These are phyloP conservation scores for Fusarium algeriense DNA, from an alignment of 2,329 filamentous ascomycete genomes.

Conservation along the genomic window DNA sequence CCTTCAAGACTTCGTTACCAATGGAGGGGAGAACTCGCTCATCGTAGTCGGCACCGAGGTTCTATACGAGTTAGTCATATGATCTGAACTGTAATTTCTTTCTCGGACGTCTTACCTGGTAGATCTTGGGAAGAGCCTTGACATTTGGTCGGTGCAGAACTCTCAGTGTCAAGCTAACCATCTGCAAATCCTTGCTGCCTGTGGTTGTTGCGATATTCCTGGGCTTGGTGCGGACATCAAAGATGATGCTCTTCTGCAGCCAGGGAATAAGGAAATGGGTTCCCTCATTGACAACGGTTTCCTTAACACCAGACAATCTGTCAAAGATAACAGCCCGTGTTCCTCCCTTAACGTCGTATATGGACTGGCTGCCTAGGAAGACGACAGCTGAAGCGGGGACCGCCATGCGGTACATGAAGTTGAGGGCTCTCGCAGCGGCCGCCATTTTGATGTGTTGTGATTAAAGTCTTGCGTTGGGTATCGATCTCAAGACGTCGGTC, in stretches of 20 bases:
- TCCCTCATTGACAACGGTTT: conserved; percentile 91
- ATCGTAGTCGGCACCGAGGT: conserved; percentile 97
- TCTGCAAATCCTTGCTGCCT: conserved; percentile 98
- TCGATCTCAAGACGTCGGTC: neutral
- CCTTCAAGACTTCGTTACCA: conserved; percentile 98
- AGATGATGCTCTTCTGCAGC: conserved; percentile 94
- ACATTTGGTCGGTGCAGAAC: conserved; percentile 96
- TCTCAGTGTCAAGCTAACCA: conserved; percentile 97
- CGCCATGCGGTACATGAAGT: conserved; percentile 74
- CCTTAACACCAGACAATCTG: conserved; percentile 90
- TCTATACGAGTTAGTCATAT: conserved; percentile 64
- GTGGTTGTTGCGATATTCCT: conserved; percentile 98
- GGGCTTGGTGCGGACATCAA: conserved; percentile 97
- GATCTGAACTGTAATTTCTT: neutral
- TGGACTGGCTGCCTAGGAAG: conserved; percentile 78
- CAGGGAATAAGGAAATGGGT: conserved; percentile 97
- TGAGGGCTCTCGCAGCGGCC: conserved; percentile 68
- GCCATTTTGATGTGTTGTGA: conserved; percentile 58
- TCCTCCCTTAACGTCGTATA: conserved; percentile 98
- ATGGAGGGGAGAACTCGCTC: conserved; percentile 98
- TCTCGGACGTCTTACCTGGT: conserved; percentile 75
- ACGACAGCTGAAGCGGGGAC: conserved; percentile 79
- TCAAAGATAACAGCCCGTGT: conserved; percentile 98
- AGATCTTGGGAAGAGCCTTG: conserved; percentile 93
- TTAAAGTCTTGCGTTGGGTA: conserved; percentile 13